Base-by-base conservation (phyloP, 192 early-diverging fungal species). In the Jimgerdemannia lactiflua region DNA sequence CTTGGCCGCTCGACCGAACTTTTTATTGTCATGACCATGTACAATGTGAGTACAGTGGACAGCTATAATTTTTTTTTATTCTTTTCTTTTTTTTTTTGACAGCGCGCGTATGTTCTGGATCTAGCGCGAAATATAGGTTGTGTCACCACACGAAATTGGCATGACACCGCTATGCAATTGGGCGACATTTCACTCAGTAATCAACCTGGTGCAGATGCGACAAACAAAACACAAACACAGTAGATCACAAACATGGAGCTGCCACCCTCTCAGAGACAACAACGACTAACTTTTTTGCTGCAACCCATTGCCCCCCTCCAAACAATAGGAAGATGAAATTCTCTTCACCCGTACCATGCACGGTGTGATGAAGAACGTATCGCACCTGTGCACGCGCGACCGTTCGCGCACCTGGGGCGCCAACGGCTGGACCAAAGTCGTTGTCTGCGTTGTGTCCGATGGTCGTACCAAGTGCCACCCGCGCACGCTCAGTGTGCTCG, bases 331-430 rank as follows among this genome's bases (percentile, higher is more conserved):
- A 86, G 96, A 96, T 83, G 94, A 96, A 77, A 80, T 92, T 42
- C 83, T 97, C 70, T 98, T 98, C 82, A 92, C 89, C 78, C 91
- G 95, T 76, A 94, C 97, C 2, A 95, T 96, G 91, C 78, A 89
- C 54, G 92, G 92, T 4, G 89, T 97, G 40, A 91, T 93, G 88
- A 93, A 94, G 80, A 98, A 98, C 87, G 95, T 95, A 80, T 79
- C 86, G 0, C 87, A 95, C 72, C 74, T 95, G 41, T 92, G 91
- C 79, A 86, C 85, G 20, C 87, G 88, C 29, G 84, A 83, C 8
- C 82, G 87, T 64, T 91, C 89, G 54, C 80, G 83, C 42, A 90
- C 83, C 7, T 93, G 91, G 93, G 90, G 91, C 64, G 87, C 83
- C 18, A 84, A 94, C 70, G 90, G 91, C 4, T 96, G 94, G 94